Conservation (phyloP, 371 early-diverging fungal species). For the Mucor irregularis region DNA sequence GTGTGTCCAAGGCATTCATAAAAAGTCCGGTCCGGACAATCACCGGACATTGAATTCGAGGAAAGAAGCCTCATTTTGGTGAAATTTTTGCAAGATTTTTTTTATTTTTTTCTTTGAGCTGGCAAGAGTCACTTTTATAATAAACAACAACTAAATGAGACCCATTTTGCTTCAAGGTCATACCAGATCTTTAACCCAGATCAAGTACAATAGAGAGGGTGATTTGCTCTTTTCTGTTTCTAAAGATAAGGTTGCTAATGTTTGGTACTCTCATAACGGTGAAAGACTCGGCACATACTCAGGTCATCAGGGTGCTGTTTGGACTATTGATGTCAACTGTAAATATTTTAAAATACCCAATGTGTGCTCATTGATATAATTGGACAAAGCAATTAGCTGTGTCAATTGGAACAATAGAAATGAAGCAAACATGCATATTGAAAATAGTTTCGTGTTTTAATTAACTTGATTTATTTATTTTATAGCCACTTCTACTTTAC, state of each 20-base stretch:
- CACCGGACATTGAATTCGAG: not conserved
- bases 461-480: not conserved
- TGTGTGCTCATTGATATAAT: no score
- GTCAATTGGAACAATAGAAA: not conserved
- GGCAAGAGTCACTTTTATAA: no score
- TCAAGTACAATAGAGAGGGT: conserved; percentile 99
- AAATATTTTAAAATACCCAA: no score
- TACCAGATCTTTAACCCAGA: conserved; percentile 95
- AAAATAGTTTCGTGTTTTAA: not conserved
- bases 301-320: conserved; percentile 95
- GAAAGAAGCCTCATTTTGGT: conserved; percentile 19
- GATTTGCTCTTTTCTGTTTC: conserved; percentile 97
- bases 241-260: conserved; percentile 93
- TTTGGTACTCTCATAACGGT: conserved; percentile 98
- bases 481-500: conserved; percentile 64
- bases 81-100: not conserved
- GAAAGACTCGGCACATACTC: conserved; percentile 96
- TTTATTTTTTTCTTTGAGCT: conserved; percentile 5
- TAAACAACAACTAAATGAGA: conserved; percentile 60
- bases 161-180: conserved; percentile 97
- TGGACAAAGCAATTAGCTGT: no score
- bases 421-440: not conserved
- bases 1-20: no score
- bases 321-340: conserved; percentile 93
- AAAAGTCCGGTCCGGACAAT: conserved; percentile 5